Conservation (phyloP, 2,329 filamentous ascomycete genomes). For the Phialocephala sp. region DNA sequence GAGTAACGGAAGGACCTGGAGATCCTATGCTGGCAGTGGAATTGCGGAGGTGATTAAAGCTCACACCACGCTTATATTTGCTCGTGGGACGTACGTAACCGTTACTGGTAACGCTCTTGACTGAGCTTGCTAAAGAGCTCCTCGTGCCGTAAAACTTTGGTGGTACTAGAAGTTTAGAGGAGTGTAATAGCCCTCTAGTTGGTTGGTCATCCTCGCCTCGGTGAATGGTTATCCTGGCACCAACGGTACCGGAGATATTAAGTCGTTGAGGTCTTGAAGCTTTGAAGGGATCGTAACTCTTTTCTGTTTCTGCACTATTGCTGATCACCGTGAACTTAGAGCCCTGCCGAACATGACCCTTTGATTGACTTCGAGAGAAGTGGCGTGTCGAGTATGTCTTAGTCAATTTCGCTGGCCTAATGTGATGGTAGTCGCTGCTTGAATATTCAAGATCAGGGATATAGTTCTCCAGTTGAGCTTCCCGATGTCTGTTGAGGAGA, state of each 20-base stretch:
- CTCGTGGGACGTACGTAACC: conserved; percentile 49
- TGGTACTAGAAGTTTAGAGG: conserved; percentile 17
- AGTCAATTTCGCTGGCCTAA: conserved; percentile 62
- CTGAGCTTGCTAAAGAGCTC: conserved; percentile 54
- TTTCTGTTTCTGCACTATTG: conserved; percentile 59
- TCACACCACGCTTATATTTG: conserved; percentile 66
- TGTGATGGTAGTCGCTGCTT: conserved; percentile 88
- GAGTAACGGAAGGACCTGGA: conserved; percentile 6
- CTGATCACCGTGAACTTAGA: conserved; percentile 71
- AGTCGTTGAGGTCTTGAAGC: conserved; percentile 55
- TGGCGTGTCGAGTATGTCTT: conserved; percentile 67
- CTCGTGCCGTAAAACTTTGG: conserved; percentile 48
- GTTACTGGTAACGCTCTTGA: conserved; percentile 45
- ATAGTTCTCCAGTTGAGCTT: conserved; percentile 88
- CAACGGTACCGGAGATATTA: conserved; percentile 50
- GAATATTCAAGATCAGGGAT: conserved; percentile 82
- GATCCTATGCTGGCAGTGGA: conserved; percentile 26
- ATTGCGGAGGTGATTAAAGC: conserved; percentile 61
- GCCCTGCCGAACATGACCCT: conserved; percentile 57
- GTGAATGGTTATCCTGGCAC: conserved; percentile 41
- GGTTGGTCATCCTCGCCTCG: conserved; percentile 23
- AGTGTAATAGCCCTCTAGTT: conserved; percentile 16
- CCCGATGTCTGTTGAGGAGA: conserved; percentile 79
- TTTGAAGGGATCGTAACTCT: conserved; percentile 86
- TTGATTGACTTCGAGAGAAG: conserved; percentile 55